Percentiles rank a stretch among this genome's conserved stretches.
phyloP scores from a whole-genome alignment of 2,329 filamentous ascomycete genomes.

The Neurospora crassa region DNA sequence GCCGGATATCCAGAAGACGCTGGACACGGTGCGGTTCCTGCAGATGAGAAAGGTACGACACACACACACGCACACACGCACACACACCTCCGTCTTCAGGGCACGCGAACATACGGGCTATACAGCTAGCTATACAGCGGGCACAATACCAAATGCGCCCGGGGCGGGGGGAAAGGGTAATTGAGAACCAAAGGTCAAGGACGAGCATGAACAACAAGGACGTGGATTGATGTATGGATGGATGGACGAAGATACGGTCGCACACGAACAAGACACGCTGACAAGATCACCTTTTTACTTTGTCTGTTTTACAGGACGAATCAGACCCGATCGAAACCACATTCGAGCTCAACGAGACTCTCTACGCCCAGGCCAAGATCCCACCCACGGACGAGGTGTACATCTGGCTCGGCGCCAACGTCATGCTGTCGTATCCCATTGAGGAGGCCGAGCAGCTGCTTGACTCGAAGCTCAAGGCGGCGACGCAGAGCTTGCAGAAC shows the following conservation, averaged over 20 bases:
- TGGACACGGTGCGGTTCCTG: conserved; percentile 83
- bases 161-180: not conserved
- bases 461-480: conserved; percentile 65
- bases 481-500: conserved; percentile 70
- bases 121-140: not conserved
- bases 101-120: not conserved
- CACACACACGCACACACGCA: too few relatives aligned
- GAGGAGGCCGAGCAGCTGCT: conserved; percentile 76
- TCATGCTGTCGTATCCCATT: conserved; percentile 93
- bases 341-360: conserved; percentile 93
- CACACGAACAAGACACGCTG: not conserved
- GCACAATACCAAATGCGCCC: not conserved
- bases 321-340: conserved; percentile 75
- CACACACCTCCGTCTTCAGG: not conserved
- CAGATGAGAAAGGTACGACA: conserved; percentile 57
- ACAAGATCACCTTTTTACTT: not conserved
- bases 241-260: not conserved
- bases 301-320: conserved; percentile 26
- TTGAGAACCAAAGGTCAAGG: conserved; percentile 5
- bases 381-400: conserved; percentile 84
- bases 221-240: not conserved
- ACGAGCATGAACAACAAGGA: not conserved
- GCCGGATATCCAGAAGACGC: conserved; percentile 90
- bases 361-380: conserved; percentile 81
- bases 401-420: conserved; percentile 96